Conservation (phyloP, 306 rosid genomes). For the Trifolium subterraneum region DNA sequence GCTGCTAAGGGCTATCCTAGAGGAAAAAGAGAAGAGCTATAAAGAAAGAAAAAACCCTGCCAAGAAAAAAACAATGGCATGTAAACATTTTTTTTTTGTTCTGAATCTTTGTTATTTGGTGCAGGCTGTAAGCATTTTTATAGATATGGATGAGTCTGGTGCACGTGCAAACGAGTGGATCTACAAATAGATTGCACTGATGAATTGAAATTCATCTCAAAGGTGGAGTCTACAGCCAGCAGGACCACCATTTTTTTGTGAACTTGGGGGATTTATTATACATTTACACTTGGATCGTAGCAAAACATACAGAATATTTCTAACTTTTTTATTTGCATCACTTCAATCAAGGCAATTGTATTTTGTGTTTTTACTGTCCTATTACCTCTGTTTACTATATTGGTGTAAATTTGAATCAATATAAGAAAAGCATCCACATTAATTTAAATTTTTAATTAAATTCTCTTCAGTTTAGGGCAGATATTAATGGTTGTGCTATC, state of each 20-base stretch:
- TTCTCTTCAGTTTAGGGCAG: conserved; percentile 12
- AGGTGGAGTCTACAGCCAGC: conserved; percentile 23
- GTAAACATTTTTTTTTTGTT: neutral
- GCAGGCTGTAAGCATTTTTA: conserved; percentile 98
- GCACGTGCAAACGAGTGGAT: conserved; percentile 95
- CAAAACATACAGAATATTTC: conserved; percentile 31
- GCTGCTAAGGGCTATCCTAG: neutral
- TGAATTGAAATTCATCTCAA: conserved; percentile 32
- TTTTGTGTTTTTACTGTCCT: conserved; percentile 27
- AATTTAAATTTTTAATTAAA: conserved; percentile 37
- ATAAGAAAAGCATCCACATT: conserved; percentile 31
- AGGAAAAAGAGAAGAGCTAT: too few species aligned
- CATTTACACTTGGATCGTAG: conserved; percentile 28
- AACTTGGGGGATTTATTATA: conserved; percentile 21
- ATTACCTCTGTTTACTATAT: conserved; percentile 8
- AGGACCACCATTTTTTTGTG: conserved; percentile 34
- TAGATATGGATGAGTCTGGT: conserved; percentile 93
- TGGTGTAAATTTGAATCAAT: conserved; percentile 34
- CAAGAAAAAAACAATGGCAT: neutral
- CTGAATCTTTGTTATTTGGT: conserved; percentile 28
- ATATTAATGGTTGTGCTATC: conserved; percentile 5
- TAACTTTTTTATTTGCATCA: conserved; percentile 38
- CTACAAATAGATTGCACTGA: conserved; percentile 63
- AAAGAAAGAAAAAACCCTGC: too few species aligned
- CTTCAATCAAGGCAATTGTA: conserved; percentile 39